Evolutionary conservation across 805 yeast species (phyloP), one percentile per base, ranked within the genome.

Genomic region (Tetrapisispora arboricola): DNA sequence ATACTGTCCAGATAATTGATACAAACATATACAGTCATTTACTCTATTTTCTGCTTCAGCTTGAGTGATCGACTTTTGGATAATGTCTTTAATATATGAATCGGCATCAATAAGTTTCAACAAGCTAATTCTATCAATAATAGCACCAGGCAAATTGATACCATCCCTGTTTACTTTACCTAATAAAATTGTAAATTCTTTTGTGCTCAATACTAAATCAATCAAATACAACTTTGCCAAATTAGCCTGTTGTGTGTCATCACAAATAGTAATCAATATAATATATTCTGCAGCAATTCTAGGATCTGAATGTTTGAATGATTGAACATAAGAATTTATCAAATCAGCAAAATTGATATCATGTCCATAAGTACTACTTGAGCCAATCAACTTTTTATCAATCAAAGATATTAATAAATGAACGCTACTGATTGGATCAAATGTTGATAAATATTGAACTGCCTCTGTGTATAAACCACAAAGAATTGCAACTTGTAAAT

Each of bases 21-120:
- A 90, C 41, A 92, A 70, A 43, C 84, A 67, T 45, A 92, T 72
- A 16, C 96, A 84, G 55, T 92, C 97, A 46, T 80, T 76, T 12
- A 77, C 71, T 54, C 95, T 73, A 7, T 96, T 96, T 53, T 88
- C 97, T 50, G 85, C 92, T 53, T 84, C 92, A 13, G 96, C 94
- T 49, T 76, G 77, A 33, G 71, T 71, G 3, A 96, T 96, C 22
- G 95, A 87, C 44, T 76, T 78, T 56, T 83, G 94, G 3, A 92
- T 80, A 32, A 90, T 86, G 44, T 74, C 73, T 46, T 70, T 71
- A 48, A 84, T 66, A 54, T 75, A 90, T 43, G 73, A 75, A 17
- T 71, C 68, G 45, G 79, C 73, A 49, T 76, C 71, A 6, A 65
- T 63, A 45, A 88, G 66, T 22, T 71, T 68, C 38, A 90, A 67